Evolutionary conservation across 192 early-diverging fungal species (phyloP).

Genomic region (Chytriomyces sp.): DNA sequence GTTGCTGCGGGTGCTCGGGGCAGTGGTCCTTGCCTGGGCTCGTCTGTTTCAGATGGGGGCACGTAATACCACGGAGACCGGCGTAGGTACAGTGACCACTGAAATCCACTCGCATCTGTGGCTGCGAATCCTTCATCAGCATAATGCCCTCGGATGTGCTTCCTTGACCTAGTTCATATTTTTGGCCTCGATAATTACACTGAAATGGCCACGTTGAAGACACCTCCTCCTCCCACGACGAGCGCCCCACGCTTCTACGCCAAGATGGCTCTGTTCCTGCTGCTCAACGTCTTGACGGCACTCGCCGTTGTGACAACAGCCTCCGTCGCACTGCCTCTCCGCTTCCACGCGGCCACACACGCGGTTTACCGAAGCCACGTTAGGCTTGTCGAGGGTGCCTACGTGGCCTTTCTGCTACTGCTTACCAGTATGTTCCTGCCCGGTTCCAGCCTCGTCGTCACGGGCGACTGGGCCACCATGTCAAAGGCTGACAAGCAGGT

Average conservation of each 20-base stretch:
- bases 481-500: slow-evolving; percentile 32
- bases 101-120: too few species aligned
- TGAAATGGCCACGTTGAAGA: too few species aligned
- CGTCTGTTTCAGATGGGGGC: too few species aligned
- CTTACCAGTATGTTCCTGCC: slow-evolving; percentile 44
- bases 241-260: background rate
- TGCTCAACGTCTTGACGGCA: slow-evolving; percentile 36
- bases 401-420: slow-evolving; percentile 47
- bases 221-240: too few species aligned
- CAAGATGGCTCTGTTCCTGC: slow-evolving; percentile 38
- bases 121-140: too few species aligned
- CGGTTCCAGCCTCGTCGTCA: slow-evolving; percentile 44
- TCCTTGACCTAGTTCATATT: too few species aligned
- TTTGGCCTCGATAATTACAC: too few species aligned
- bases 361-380: slow-evolving; percentile 45
- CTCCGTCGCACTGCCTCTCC: slow-evolving; percentile 36
- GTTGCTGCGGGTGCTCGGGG: too few species aligned
- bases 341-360: slow-evolving; percentile 26
- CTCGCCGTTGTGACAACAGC: slow-evolving; percentile 36
- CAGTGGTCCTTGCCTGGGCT: too few species aligned
- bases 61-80: too few species aligned
- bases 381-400: slow-evolving; percentile 39
- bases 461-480: slow-evolving; percentile 48
- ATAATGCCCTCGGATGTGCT: too few species aligned
- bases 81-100: too few species aligned